Evolutionary conservation across 78 protist species (phyloP).

Genomic region (Blattamonas nauphoetae): DNA sequence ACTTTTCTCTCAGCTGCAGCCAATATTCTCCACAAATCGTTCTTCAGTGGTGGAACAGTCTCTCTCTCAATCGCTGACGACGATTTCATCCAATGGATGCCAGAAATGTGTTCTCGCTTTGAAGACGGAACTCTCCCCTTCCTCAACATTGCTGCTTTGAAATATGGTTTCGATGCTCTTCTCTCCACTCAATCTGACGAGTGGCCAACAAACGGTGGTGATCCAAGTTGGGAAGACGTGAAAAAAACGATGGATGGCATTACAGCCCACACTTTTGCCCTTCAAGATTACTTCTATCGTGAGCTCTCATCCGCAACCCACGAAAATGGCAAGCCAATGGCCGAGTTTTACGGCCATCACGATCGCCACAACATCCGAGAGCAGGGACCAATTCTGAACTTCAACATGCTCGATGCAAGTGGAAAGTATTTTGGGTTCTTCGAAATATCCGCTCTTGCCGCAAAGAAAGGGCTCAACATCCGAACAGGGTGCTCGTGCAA

Average conservation of each 20-base stretch:
- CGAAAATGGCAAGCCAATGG: slow-evolving; percentile 5
- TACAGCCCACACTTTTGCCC: not conserved
- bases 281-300: not conserved
- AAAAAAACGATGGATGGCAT: not conserved
- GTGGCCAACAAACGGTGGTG: no score
- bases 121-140: slow-evolving; percentile 29
- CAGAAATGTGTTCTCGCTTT: not conserved
- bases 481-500: slow-evolving; percentile 31
- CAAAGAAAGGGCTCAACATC: not conserved
- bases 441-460: slow-evolving; percentile 6
- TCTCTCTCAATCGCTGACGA: not conserved
- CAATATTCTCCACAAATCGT: not conserved
- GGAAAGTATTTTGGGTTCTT: slow-evolving; percentile 7
- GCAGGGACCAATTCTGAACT: slow-evolving; percentile 7
- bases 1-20: not conserved
- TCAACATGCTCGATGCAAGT: not conserved
- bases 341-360: slow-evolving; percentile 19
- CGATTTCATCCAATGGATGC: not conserved
- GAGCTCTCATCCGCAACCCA: not conserved
- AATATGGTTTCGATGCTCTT: slow-evolving; percentile 1
- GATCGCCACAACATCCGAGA: not conserved
- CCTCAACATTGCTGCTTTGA: slow-evolving; percentile 19
- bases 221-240: no score
- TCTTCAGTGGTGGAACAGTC: not conserved
- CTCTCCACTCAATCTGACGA: no score